phyloP scores from a whole-genome alignment of 306 rosid species.

The Vigna hirtella region DNA sequence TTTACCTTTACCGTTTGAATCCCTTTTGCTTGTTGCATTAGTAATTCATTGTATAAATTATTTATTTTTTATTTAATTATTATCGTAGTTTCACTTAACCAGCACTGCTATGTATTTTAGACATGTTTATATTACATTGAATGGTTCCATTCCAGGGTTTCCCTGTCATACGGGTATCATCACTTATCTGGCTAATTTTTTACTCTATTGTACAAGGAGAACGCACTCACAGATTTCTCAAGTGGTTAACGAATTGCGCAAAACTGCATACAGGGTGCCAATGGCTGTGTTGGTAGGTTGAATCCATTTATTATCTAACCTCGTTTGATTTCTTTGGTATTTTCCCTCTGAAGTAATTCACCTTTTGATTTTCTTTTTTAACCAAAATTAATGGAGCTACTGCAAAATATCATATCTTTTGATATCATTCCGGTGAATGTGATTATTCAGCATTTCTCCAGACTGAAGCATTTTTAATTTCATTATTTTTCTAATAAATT shows the following conservation, averaged over 20 bases:
- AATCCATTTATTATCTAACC: conserved; percentile 35
- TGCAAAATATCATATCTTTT: conserved; percentile 12
- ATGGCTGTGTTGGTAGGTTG: conserved; percentile 91
- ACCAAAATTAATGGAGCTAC: background rate
- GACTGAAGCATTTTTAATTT: background rate
- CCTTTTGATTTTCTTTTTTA: conserved; percentile 8
- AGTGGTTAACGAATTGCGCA: conserved; percentile 80
- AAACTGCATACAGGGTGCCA: conserved; percentile 86
- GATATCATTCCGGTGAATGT: conserved; percentile 28
- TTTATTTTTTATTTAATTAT: background rate
- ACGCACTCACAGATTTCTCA: conserved; percentile 96
- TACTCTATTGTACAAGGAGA: conserved; percentile 68
- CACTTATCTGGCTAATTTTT: conserved; percentile 27
- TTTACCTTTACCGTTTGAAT: background rate
- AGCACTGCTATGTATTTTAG: background rate
- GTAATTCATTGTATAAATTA: background rate
- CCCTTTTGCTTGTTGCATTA: background rate
- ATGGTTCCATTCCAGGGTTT: conserved; percentile 28
- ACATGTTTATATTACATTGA: background rate
- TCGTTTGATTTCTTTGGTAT: conserved; percentile 13
- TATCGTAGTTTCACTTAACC: conserved; percentile 4
- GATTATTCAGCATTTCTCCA: background rate
- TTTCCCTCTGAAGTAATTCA: background rate
- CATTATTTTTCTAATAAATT: conserved; percentile 14
- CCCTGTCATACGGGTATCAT: background rate